Evolutionary conservation across 2,329 filamentous ascomycete species (phyloP).

Genomic region (Neodidymelliopsis sp.): DNA sequence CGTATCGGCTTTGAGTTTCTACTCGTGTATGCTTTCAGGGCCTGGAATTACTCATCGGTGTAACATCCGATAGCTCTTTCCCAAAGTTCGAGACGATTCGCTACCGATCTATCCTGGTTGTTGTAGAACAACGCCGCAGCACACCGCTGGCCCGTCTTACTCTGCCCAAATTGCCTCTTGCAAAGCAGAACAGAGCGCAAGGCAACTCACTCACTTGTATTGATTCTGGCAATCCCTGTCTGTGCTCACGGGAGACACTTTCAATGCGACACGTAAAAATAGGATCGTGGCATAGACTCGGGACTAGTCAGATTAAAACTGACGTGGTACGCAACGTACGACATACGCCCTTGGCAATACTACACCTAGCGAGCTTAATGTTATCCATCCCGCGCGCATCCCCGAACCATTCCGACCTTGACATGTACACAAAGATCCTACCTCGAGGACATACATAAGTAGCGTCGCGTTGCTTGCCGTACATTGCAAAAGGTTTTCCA

Average conservation of each 20-base stretch:
- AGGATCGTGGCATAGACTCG: slow-evolving; percentile 11
- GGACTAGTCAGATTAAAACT: slow-evolving; percentile 18
- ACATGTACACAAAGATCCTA: slow-evolving; percentile 1
- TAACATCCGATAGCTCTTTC: slow-evolving; percentile 10
- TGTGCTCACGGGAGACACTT: slow-evolving; percentile 12
- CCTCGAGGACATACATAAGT: not conserved
- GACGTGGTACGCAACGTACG: slow-evolving; percentile 17
- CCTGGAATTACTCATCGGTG: slow-evolving; percentile 16
- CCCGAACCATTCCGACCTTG: not conserved
- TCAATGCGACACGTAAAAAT: slow-evolving; percentile 18
- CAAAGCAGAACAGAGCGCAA: slow-evolving; percentile 1
- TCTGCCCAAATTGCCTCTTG: slow-evolving; percentile 1
- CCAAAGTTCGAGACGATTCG: slow-evolving; percentile 9
- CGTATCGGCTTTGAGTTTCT: slow-evolving; percentile 17
- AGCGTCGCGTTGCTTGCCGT: slow-evolving; percentile 11
- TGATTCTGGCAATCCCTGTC: slow-evolving; percentile 12
- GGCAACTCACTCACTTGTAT: slow-evolving; percentile 9
- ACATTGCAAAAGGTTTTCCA: slow-evolving; percentile 11
- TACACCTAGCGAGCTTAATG: slow-evolving; percentile 9
- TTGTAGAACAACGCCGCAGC: not conserved
- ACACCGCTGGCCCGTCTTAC: slow-evolving; percentile 6
- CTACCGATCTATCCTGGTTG: slow-evolving; percentile 1
- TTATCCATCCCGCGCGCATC: slow-evolving; percentile 6
- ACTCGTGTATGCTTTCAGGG: slow-evolving; percentile 16
- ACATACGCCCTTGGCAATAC: slow-evolving; percentile 18